A percentile compares a stretch with the other conserved stretches of the same genome.
Conservation (phyloP, 1,139 yeast species). For the Hemisphaericaspora subhashii region DNA sequence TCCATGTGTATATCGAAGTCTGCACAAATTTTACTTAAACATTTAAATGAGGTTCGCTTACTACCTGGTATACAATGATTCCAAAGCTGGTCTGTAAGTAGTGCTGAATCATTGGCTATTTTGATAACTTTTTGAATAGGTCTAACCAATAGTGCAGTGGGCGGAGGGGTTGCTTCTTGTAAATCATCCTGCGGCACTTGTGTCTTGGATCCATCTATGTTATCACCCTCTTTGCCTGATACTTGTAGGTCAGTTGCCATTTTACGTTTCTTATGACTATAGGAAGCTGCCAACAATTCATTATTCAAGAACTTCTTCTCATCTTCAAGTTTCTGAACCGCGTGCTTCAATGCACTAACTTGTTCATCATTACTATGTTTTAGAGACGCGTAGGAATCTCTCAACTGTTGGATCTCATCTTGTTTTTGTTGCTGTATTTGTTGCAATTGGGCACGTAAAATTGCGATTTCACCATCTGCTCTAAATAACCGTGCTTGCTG, state of each 20-base stretch:
- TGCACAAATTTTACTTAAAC: conserved; percentile 48
- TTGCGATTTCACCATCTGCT: conserved; percentile 78
- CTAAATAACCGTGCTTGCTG: conserved; percentile 34
- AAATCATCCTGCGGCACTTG: not conserved
- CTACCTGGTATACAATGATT: conserved; percentile 51
- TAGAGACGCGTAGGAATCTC: conserved; percentile 29
- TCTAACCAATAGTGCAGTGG: not conserved
- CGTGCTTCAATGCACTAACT: conserved; percentile 39
- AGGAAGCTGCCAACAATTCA: conserved; percentile 31
- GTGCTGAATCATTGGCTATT: conserved; percentile 34
- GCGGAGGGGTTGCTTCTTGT: not conserved
- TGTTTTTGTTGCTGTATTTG: conserved; percentile 46
- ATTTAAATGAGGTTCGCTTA: conserved; percentile 46
- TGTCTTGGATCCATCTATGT: not conserved
- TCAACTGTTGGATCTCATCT: conserved; percentile 44
- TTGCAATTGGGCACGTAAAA: conserved; percentile 63
- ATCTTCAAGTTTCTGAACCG: conserved; percentile 60
- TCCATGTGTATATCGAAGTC: conserved; percentile 30
- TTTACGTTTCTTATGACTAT: conserved; percentile 17
- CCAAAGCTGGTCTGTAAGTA: conserved; percentile 39
- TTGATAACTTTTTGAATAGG: conserved; percentile 21
- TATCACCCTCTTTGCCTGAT: not conserved
- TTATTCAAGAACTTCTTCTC: conserved; percentile 65
- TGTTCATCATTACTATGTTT: conserved; percentile 41
- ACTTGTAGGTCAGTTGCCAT: not conserved